Percentiles rank a stretch among this genome's conserved stretches.
Conservation (phyloP, 106 monocot genomes). For the Dendrobium nobile region DNA sequence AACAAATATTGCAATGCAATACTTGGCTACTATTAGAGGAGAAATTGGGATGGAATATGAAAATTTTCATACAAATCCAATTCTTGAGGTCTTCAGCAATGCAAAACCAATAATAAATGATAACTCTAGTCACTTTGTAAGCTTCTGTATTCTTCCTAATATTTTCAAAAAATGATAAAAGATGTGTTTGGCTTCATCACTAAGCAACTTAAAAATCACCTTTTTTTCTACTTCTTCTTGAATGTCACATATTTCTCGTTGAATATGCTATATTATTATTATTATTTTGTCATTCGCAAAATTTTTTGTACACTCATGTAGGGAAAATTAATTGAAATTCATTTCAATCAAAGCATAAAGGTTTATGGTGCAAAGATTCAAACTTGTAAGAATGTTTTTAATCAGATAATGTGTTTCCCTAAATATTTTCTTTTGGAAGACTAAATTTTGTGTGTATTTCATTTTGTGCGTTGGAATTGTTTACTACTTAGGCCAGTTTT, state of each 20-base stretch:
- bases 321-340: slow-evolving; percentile 98
- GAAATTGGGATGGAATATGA: slow-evolving; percentile 97
- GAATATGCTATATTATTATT: slow-evolving; percentile 6
- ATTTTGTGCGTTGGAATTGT: slow-evolving; percentile 4
- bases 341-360: slow-evolving; percentile 76
- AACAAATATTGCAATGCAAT: slow-evolving; percentile 99
- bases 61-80: slow-evolving; percentile 92
- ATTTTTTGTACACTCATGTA: slow-evolving; percentile 17
- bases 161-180: background rate
- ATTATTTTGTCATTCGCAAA: background rate
- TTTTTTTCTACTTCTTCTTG: background rate
- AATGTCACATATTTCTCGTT: background rate
- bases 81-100: slow-evolving; percentile 96
- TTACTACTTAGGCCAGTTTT: slow-evolving; percentile 43
- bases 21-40: slow-evolving; percentile 88
- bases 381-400: slow-evolving; percentile 56
- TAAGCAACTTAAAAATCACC: background rate
- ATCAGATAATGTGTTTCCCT: background rate
- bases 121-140: slow-evolving; percentile 98
- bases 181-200: background rate
- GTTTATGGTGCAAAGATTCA: slow-evolving; percentile 95
- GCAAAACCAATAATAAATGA: slow-evolving; percentile 90
- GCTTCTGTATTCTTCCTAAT: slow-evolving; percentile 15
- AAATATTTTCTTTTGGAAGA: slow-evolving; percentile 6
- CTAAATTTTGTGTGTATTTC: slow-evolving; percentile 9